phyloP scores from a whole-genome alignment of 2,329 filamentous ascomycete genomes.

The Dothideomycetes sp. region DNA sequence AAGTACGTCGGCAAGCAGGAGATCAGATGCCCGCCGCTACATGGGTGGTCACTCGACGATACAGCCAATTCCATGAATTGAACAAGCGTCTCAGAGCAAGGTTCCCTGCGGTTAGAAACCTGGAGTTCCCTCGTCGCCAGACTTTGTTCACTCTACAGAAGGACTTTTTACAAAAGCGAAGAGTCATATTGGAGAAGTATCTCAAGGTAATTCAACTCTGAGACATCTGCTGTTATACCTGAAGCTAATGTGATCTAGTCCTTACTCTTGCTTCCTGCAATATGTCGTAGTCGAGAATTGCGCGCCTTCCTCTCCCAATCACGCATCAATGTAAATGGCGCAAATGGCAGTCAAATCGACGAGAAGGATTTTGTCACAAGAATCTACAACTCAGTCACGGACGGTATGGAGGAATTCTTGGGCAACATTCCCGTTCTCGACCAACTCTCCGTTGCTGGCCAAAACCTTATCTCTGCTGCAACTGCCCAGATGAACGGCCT shows the following conservation, averaged over 20 bases:
- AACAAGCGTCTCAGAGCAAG: slow-evolving; percentile 78
- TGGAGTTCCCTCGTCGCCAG: slow-evolving; percentile 85
- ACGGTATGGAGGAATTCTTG: slow-evolving; percentile 96
- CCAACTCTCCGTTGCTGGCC: slow-evolving; percentile 83
- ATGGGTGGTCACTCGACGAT: slow-evolving; percentile 85
- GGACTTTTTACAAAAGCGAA: slow-evolving; percentile 87
- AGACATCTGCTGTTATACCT: neutral
- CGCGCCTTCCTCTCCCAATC: slow-evolving; percentile 84
- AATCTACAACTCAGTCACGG: slow-evolving; percentile 91
- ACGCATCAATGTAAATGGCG: slow-evolving; percentile 61
- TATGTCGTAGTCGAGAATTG: slow-evolving; percentile 86
- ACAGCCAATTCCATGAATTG: slow-evolving; percentile 94
- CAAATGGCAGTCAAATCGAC: slow-evolving; percentile 55
- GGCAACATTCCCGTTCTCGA: slow-evolving; percentile 94
- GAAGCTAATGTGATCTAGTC: slow-evolving; percentile 13
- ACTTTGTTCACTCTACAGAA: slow-evolving; percentile 95
- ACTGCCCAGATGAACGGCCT: slow-evolving; percentile 41
- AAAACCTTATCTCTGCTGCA: slow-evolving; percentile 76
- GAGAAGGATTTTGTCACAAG: slow-evolving; percentile 75
- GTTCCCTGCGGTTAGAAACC: slow-evolving; percentile 77
- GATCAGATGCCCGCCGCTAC: slow-evolving; percentile 95
- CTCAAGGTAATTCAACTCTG: slow-evolving; percentile 34
- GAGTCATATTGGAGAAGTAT: slow-evolving; percentile 76
- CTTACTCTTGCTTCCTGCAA: slow-evolving; percentile 77
- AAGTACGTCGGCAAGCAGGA: slow-evolving; percentile 80